A percentile compares a stretch with the other conserved stretches of the same genome.
These are phyloP conservation scores for Akebia trifoliata DNA, from an alignment of 164 flowering plant species.

Conservation along the genomic window DNA sequence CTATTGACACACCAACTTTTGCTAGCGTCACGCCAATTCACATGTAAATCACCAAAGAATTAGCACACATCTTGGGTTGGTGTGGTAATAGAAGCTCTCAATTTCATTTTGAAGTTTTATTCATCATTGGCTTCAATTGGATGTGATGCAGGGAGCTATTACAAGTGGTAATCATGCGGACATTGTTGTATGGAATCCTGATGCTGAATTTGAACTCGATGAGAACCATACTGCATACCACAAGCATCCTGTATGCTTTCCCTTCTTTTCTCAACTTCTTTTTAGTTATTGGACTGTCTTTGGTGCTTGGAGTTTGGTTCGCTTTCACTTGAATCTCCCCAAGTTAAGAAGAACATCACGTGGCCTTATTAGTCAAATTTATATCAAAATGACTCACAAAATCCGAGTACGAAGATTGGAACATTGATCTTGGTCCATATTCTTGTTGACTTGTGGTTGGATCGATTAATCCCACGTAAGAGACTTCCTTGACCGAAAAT, in stretches of 20 bases:
- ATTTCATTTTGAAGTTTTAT: too few relatives aligned
- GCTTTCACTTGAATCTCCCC: neutral
- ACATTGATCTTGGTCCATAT: too few relatives aligned
- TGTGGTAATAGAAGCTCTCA: too few relatives aligned
- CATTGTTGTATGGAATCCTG: conserved; percentile 95
- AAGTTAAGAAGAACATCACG: neutral
- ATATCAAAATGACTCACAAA: neutral
- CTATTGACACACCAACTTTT: too few relatives aligned
- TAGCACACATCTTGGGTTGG: too few relatives aligned
- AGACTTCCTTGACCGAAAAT: too few relatives aligned
- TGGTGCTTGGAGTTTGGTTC: too few relatives aligned
- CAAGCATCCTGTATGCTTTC: conserved; percentile 64
- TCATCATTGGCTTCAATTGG: neutral
- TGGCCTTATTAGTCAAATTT: neutral
- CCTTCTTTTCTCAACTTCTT: neutral
- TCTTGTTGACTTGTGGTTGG: too few relatives aligned
- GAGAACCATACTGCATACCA: conserved; percentile 46
- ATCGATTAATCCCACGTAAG: too few relatives aligned
- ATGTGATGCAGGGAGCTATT: conserved; percentile 67
- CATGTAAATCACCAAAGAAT: too few relatives aligned
- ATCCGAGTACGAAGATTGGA: too few relatives aligned
- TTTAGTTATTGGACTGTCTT: neutral
- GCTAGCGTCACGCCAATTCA: too few relatives aligned
- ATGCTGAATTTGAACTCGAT: conserved; percentile 57
- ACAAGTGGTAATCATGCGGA: conserved; percentile 82